phyloP scores from a whole-genome alignment of 768 basidiomycete genomes.

The Rubroboletus satanas region DNA sequence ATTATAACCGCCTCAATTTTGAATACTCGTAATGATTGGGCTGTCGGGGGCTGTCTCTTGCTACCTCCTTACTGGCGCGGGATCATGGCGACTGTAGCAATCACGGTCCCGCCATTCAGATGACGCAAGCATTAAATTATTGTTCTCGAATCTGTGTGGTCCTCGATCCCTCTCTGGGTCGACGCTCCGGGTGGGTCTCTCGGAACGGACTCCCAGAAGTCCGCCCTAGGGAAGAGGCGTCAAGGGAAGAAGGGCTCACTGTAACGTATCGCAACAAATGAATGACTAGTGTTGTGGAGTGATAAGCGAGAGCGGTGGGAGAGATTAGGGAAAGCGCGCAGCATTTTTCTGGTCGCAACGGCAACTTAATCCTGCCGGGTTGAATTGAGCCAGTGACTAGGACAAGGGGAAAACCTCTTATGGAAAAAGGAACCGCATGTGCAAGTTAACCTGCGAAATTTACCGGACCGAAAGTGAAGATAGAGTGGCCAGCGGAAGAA shows the following conservation, averaged over 20 bases:
- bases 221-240: not conserved
- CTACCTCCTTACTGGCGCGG: not conserved
- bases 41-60: not conserved
- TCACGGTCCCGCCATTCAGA: not conserved
- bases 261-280: not conserved
- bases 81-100: not conserved
- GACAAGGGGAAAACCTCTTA: not conserved
- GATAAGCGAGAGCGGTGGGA: conserved; percentile 1
- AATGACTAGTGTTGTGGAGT: not conserved
- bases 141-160: not conserved
- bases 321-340: not conserved
- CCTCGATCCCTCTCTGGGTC: no score
- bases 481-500: not conserved
- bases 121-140: not conserved
- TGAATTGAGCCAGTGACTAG: not conserved
- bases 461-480: not conserved
- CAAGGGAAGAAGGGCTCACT: not conserved
- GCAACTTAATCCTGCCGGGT: not conserved
- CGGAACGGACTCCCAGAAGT: no score
- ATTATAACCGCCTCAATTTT: not conserved
- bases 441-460: not conserved
- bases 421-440: not conserved
- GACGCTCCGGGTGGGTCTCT: not conserved
- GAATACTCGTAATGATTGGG: not conserved
- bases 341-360: not conserved